Conservation (phyloP, 129 eudicot genomes). For the Tanacetum coccineum region DNA sequence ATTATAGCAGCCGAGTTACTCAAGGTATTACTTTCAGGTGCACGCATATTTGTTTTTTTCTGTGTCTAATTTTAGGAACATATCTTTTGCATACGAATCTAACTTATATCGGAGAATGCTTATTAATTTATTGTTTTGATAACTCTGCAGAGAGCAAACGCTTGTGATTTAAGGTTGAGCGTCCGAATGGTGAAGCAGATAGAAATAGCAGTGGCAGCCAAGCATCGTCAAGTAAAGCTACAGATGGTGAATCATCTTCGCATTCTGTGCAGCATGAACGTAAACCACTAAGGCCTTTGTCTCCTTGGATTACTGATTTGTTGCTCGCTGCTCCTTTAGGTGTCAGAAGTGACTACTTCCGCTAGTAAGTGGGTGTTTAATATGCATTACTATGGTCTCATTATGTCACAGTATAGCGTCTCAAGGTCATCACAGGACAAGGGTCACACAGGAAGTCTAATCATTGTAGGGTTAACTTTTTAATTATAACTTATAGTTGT, state of each 20-base stretch:
- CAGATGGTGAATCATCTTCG: slow-evolving; percentile 36
- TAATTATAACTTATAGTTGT: neutral
- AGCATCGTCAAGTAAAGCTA: slow-evolving; percentile 62
- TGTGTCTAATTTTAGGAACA: too few species aligned
- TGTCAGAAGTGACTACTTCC: too few species aligned
- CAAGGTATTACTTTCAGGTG: too few species aligned
- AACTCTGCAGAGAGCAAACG: too few species aligned
- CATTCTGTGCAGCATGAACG: slow-evolving; percentile 53
- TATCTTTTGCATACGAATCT: too few species aligned
- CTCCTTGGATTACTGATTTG: slow-evolving; percentile 8
- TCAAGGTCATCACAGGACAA: neutral
- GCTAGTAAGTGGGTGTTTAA: too few species aligned
- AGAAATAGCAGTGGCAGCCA: slow-evolving; percentile 64
- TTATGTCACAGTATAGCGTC: neutral
- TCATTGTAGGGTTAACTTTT: neutral
- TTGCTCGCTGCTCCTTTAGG: too few species aligned
- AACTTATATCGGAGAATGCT: too few species aligned
- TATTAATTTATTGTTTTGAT: too few species aligned
- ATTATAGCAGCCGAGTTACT: too few species aligned
- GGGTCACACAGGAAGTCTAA: slow-evolving; percentile 12
- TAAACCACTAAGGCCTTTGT: slow-evolving; percentile 82
- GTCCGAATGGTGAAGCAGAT: slow-evolving; percentile 42
- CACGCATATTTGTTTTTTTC: too few species aligned
- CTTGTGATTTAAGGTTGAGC: slow-evolving; percentile 74
- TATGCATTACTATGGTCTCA: neutral